Evolutionary conservation across 306 rosid species (phyloP), one percentile per base, ranked within the genome.

Genomic region (Medicago truncatula): DNA sequence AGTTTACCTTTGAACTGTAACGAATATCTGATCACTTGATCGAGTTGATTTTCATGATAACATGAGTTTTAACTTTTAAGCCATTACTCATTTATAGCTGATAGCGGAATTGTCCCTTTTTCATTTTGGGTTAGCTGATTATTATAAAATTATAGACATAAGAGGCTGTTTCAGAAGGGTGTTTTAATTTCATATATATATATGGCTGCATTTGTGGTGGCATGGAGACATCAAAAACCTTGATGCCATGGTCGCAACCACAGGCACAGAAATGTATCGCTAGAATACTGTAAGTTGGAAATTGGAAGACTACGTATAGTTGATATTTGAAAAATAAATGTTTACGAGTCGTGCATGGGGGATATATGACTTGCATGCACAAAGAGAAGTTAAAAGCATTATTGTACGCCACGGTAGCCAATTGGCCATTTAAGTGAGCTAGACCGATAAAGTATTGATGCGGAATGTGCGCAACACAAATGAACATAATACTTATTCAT

Each of bases 1-100:
- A 6, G 58, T 71, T 49, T 66, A 66, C 36, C 6, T 20, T 65
- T 65, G 11, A 40, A 20, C n/a, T 66, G 53, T 18, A 40, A 4
- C 6, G 1, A 10, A 17, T 38, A 9, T 49, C 39, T 41, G 36
- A 56, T 56, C 14, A 8, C 61, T 15, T 62, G 46, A 25, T 61
- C 14, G 40, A 23, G 41, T 60, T 60, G 63, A 61, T 31, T 61
- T 61, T 61, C 44, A 61, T 31, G 44, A 66, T 43, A 39, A 39
- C 31, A 18, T 40, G 71, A 66, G 71, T 66, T 41, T 20, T 20
- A 20, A 66, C 53, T 66, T 41, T 20, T 20, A 41, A 66, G 71
- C 11, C 43, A 53, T 66, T 66, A 20, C 38, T 41, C 17, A 11
- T 41, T 36, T 66, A 20, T 40, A 2, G 71, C 9, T 66, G 11